A percentile compares a stretch with the other conserved stretches of the same genome.
Evolutionary conservation across 1,284 basidiomycete genomes (phyloP).

Genomic region (Ceratobasidium sp.): DNA sequence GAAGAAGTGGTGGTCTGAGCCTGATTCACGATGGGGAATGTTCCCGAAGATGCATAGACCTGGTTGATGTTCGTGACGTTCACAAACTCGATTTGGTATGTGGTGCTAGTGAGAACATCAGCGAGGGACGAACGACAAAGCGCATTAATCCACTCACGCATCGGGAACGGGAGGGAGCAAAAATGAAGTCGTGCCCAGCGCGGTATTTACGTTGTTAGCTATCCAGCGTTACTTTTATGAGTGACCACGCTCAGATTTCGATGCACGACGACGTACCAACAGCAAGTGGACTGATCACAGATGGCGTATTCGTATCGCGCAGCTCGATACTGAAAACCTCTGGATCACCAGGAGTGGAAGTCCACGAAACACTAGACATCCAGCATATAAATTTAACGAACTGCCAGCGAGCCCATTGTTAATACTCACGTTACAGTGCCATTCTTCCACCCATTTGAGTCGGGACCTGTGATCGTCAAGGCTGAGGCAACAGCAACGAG

Average conservation of each 20-base stretch:
- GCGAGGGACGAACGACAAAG: not conserved
- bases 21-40: slow-evolving; percentile 20
- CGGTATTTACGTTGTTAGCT: slow-evolving; percentile 21
- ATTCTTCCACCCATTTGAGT: slow-evolving; percentile 34
- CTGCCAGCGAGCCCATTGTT: not conserved
- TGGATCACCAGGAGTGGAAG: slow-evolving; percentile 21
- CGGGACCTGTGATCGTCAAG: slow-evolving; percentile 12
- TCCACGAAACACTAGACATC: slow-evolving; percentile 7
- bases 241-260: not conserved
- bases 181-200: slow-evolving; percentile 9
- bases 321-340: slow-evolving; percentile 26
- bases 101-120: not conserved
- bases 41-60: slow-evolving; percentile 20
- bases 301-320: slow-evolving; percentile 38
- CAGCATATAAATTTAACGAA: not conserved
- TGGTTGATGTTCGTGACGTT: slow-evolving; percentile 39
- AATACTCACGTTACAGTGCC: slow-evolving; percentile 36
- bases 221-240: not conserved
- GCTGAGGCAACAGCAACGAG: slow-evolving; percentile 8
- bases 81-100: slow-evolving; percentile 35
- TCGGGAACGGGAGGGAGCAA: slow-evolving; percentile 28
- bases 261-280: slow-evolving; percentile 6
- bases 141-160: not conserved
- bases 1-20: slow-evolving; percentile 13
- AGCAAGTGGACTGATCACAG: slow-evolving; percentile 32